Conservation (phyloP, 805 yeast genomes). For the Kurtzmaniella cleridarum region DNA sequence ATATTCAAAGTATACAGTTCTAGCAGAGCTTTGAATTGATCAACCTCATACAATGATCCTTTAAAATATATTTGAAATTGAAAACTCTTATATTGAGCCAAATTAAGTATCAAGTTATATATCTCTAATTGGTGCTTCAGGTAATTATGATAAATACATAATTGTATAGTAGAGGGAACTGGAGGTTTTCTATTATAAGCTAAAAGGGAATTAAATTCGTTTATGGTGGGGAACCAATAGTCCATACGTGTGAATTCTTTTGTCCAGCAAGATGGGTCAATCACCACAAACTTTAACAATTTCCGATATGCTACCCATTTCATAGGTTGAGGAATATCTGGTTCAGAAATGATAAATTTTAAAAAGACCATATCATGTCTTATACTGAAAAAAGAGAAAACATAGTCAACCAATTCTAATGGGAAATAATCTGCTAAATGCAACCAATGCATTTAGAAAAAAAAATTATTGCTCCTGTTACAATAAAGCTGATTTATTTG, state of each 20-base stretch:
- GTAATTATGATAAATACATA: constrained; percentile 2
- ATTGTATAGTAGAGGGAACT: constrained; percentile 1
- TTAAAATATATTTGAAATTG: constrained; percentile 1
- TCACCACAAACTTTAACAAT: constrained; percentile 1
- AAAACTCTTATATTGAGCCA: background rate
- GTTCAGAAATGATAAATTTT: background rate
- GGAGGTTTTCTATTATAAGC: background rate
- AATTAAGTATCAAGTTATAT: background rate
- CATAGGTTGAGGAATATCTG: background rate
- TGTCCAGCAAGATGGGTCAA: constrained; percentile 4
- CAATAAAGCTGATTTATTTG: too few relatives aligned
- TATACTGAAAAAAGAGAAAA: constrained; percentile 2
- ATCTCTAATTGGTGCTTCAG: background rate
- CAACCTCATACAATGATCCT: background rate
- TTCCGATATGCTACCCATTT: background rate
- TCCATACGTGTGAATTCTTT: constrained; percentile 2
- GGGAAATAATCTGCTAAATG: background rate
- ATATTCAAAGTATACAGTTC: too few relatives aligned
- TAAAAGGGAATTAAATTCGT: background rate
- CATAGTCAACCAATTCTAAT: background rate
- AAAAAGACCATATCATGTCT: background rate
- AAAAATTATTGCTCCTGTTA: too few relatives aligned
- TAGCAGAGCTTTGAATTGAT: too few relatives aligned
- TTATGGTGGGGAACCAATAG: constrained; percentile 2
- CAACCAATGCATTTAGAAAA: background rate